These are phyloP conservation scores for Closterium sp. DNA, from an alignment of 139 green algal genomes.

Conservation along the genomic window DNA sequence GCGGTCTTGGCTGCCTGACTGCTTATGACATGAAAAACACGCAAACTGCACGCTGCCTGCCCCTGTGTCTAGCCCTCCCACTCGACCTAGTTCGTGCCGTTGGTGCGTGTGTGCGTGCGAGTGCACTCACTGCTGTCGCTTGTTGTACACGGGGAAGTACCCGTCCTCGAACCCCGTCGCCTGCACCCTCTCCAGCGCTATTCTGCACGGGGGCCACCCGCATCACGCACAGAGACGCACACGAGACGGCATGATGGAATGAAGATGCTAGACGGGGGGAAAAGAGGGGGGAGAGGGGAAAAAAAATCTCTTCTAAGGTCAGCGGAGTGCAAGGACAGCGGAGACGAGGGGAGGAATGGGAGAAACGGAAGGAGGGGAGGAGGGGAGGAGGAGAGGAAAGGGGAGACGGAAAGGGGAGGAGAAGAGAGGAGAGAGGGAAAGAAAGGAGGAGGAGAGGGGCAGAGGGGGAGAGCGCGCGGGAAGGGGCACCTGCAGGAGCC, in stretches of 20 bases:
- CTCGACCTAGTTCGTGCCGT: background rate
- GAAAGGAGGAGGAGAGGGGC: background rate
- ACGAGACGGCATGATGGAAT: background rate
- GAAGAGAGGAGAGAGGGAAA: background rate
- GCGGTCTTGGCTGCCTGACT: too few species aligned
- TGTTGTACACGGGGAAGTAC: background rate
- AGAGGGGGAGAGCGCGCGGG: background rate
- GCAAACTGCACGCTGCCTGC: background rate
- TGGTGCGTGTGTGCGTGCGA: too few species aligned
- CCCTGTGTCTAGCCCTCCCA: background rate
- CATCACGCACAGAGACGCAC: too few species aligned
- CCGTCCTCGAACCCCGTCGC: background rate
- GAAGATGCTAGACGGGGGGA: background rate
- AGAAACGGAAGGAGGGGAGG: too few species aligned
- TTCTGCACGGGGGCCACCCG: background rate
- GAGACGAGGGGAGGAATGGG: too few species aligned
- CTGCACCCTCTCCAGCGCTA: background rate
- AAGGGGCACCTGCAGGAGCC: background rate
- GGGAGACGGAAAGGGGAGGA: background rate
- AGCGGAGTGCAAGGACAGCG: too few species aligned
- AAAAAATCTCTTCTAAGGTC: too few species aligned
- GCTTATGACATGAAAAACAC: too few species aligned
- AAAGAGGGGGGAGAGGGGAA: too few species aligned
- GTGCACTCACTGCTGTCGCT: background rate
- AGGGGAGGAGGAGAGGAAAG: background rate